Evolutionary conservation across 2,329 filamentous ascomycete genomes (phyloP).

Genomic region (Plectosphaerella cucumerina): DNA sequence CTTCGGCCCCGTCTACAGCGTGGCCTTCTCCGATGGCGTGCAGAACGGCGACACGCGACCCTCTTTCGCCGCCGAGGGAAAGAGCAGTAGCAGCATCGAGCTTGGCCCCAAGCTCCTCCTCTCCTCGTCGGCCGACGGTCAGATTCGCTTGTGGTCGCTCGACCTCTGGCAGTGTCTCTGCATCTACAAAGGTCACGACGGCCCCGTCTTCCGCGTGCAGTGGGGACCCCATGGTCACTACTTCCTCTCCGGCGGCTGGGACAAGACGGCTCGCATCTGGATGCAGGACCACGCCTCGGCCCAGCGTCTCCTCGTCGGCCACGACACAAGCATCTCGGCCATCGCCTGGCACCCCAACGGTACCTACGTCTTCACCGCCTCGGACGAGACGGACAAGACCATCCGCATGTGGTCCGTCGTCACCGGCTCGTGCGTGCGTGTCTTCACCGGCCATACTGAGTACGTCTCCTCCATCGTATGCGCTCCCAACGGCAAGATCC

Average conservation of each 20-base stretch:
- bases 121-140: constrained; percentile 82
- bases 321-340: constrained; percentile 88
- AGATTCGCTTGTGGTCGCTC: constrained; percentile 87
- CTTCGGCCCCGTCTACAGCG: constrained; percentile 80
- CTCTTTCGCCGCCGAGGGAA: constrained; percentile 43
- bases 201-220: constrained; percentile 79
- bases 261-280: constrained; percentile 89
- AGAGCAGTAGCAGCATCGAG: constrained; percentile 37
- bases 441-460: constrained; percentile 88
- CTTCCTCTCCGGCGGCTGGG: constrained; percentile 82
- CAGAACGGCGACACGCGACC: constrained; percentile 45
- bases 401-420: constrained; percentile 97
- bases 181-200: constrained; percentile 89
- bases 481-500: constrained; percentile 78
- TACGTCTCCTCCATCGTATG: constrained; percentile 83
- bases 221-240: constrained; percentile 97
- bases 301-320: constrained; percentile 82
- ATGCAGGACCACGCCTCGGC: constrained; percentile 89
- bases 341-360: constrained; percentile 95
- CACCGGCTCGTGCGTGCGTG: constrained; percentile 79
- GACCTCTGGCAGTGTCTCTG: constrained; percentile 91
- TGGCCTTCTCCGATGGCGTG: constrained; percentile 78
- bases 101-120: constrained; percentile 71
- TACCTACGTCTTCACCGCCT: constrained; percentile 88
- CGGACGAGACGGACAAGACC: constrained; percentile 78